Base-by-base conservation (phyloP, 2,329 filamentous ascomycete species). In the Dothideomycetes sp. region DNA sequence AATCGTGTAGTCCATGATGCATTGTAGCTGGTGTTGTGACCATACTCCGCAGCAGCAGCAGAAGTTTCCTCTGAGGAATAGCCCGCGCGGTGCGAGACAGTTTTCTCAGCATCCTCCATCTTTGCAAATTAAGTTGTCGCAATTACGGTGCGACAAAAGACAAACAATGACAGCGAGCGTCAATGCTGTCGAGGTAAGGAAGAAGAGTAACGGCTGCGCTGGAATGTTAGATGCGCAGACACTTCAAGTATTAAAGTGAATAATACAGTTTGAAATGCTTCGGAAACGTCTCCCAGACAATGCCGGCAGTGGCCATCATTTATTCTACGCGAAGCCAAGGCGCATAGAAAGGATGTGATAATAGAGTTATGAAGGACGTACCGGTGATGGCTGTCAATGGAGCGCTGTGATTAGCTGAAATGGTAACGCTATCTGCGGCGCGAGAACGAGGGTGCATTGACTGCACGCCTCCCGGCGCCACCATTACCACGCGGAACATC, bases 1-100 rank as follows among this genome's bases (percentile, higher is more conserved):
- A 76, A 65, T 22, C 56, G 49, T n/a, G 45, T 44, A 4, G 43
- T 40, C 45, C 47, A 55, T 12, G 49, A 27, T 5, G 44, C 42
- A 15, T 47, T 46, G 31, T 49, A 47, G 5, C 34, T 38, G 14
- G 41, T 37, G 15, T 45, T 38, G 19, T 49, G 35, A 37, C 52
- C 54, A 42, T 54, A 56, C 34, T 53, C 49, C 15, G 52, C 22
- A 7, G 7, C 22, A 7, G 7, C 22, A 48, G 22, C 19, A 5
- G n/a, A 40, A 37, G 12, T 38, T 34, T 1, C 36, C 9, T 33
- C n/a, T 7, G 31, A 14, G 31, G 4, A n/a, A 10, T 38, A 16
- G 11, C 12, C 24, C 11, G 11, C 19, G 36, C 19, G 17, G n/a
- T n/a, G n/a, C n/a, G n/a, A n/a, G n/a, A n/a, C n/a, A n/a, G n/a